Evolutionary conservation across 345 rosid species (phyloP), one percentile per base, ranked within the genome.

Genomic region (Salix udensis): DNA sequence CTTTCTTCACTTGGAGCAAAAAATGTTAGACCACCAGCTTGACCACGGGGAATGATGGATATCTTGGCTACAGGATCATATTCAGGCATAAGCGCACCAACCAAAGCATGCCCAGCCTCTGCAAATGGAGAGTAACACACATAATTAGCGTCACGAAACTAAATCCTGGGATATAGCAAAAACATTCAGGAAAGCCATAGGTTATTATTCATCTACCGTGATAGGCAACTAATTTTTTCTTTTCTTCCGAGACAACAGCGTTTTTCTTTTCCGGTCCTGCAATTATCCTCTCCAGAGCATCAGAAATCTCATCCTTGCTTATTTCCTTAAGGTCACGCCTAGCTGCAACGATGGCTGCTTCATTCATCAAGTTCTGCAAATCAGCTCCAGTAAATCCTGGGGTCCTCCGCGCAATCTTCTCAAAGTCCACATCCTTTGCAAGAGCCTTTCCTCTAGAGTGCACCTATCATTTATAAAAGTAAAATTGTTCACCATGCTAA

Each of bases 261-360:
- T 93, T 96, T 79, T 96, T 96, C 91, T 93, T 96, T 87, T 96
- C 99, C 8, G 99, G 99, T 74, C 99, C 98, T 40, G 98, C 99
- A 84, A 93, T 96, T 72, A 96, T 96, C 84, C 99, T 89, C 87
- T 96, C 99, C 24, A 93, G 85, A 66, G 98, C 99, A 91, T 96
- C 99, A 1, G 97, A 87, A 73, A 96, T 96, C 84, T 93, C 99
- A 61, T 96, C 99, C 71, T 96, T 93, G 86, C 98, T 96, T 70
- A 96, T 93, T 84, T 96, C 98, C 91, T 96, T 96, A 21, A 96
- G 98, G 68, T 92, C 94, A 68, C 97, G 94, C 81, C 99, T 89
- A 18, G 99, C 99, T 8, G 99, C 98, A 76, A 95, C 91, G 82
- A 95, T 93, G 61, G 99, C 98, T 4, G 98, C 99, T 78, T 96